Evolutionary conservation across 129 eudicot species (phyloP).

Genomic region (carrot (Daucus carota)): DNA sequence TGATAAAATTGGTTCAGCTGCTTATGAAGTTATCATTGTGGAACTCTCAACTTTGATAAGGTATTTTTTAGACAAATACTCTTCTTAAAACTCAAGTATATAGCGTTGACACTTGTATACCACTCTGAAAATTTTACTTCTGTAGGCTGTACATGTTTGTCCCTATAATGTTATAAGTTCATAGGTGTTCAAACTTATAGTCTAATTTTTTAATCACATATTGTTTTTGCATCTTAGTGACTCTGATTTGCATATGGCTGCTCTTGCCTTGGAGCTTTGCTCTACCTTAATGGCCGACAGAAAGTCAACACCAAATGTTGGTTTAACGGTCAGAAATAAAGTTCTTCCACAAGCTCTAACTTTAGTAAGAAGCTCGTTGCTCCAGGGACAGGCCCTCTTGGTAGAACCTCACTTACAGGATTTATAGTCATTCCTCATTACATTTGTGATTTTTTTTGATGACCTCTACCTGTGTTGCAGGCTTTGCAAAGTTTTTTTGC

Average conservation of each 20-base stretch:
- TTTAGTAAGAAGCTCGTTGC: constrained; percentile 81
- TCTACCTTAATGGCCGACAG: constrained; percentile 93
- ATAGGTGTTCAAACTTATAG: not conserved
- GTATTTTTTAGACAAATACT: constrained; percentile 24
- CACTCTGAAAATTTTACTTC: not conserved
- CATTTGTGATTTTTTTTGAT: not conserved
- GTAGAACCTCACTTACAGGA: constrained; percentile 25
- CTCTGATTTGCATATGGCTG: constrained; percentile 98
- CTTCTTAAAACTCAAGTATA: not conserved
- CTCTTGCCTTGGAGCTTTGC: constrained; percentile 91
- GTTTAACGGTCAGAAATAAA: constrained; percentile 75
- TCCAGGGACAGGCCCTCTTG: constrained; percentile 97
- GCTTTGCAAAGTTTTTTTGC: constrained; percentile 86
- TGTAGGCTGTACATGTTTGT: not conserved
- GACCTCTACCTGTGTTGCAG: constrained; percentile 32
- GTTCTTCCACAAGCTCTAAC: constrained; percentile 95
- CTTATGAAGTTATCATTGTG: constrained; percentile 88
- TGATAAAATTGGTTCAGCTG: constrained; percentile 83
- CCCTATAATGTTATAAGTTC: not conserved
- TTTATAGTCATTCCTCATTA: not conserved
- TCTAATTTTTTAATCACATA: not conserved
- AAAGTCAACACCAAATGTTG: constrained; percentile 78
- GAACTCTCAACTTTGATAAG: constrained; percentile 95
- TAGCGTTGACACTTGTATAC: not conserved
- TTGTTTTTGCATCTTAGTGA: constrained; percentile 46